Evolutionary conservation across 768 basidiomycete genomes (phyloP).

Genomic region (Terana coerulea): DNA sequence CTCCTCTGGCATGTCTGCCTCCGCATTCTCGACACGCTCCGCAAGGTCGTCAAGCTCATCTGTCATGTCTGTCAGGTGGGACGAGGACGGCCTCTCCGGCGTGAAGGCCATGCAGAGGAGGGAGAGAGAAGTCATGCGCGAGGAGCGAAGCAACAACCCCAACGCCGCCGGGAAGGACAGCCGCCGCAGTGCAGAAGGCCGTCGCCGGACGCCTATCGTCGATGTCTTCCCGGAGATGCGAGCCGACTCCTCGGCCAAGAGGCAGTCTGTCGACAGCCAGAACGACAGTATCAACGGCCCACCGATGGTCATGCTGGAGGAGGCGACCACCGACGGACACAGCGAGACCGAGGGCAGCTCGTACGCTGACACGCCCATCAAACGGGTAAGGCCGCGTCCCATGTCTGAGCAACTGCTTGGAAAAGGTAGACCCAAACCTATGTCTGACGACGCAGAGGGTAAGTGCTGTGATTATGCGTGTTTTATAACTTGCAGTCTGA

Average conservation of each 20-base stretch:
- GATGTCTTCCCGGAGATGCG: slow-evolving; percentile 55
- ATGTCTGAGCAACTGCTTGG: slow-evolving; percentile 61
- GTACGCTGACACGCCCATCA: slow-evolving; percentile 28
- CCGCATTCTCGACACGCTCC: slow-evolving; percentile 37
- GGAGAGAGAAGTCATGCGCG: slow-evolving; percentile 29
- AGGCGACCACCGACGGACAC: slow-evolving; percentile 52
- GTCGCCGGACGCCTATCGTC: slow-evolving; percentile 49
- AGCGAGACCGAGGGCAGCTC: slow-evolving; percentile 10
- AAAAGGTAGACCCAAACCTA: slow-evolving; percentile 42
- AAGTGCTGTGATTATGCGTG: too few relatives aligned
- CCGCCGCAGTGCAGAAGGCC: slow-evolving; percentile 44
- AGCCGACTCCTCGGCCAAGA: not conserved
- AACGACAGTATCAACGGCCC: not conserved
- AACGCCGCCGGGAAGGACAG: slow-evolving; percentile 33
- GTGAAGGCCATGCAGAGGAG: slow-evolving; percentile 39
- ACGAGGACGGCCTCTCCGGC: slow-evolving; percentile 45
- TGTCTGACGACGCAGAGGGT: slow-evolving; percentile 55
- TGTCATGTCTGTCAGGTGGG: slow-evolving; percentile 45
- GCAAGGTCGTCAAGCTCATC: slow-evolving; percentile 28
- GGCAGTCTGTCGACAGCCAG: slow-evolving; percentile 9
- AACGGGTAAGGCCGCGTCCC: slow-evolving; percentile 49
- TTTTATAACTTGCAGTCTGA: not conserved
- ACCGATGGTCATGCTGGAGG: slow-evolving; percentile 43
- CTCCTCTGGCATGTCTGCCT: slow-evolving; percentile 25
- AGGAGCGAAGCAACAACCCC: slow-evolving; percentile 23